Evolutionary conservation across 257 asterid species (phyloP), one percentile per base, ranked within the genome.

Genomic region (Striga asiatica): DNA sequence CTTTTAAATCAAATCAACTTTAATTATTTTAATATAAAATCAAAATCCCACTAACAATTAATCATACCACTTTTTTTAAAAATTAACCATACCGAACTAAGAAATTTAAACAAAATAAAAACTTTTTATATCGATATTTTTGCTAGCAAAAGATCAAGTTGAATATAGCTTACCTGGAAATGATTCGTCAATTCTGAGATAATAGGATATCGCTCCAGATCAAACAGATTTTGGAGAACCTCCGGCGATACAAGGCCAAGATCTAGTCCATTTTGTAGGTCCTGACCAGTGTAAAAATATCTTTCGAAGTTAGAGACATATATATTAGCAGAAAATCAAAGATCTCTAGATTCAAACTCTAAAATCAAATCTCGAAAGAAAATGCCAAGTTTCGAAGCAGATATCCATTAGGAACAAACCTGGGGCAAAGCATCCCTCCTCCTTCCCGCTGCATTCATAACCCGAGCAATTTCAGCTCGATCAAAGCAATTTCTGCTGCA

Each of bases 381-480:
- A 46, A 49, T 20, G 43, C 17, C n/a, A 27, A 12, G 5, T 14
- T n/a, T 39, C 2, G 51, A 16, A 68, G 56, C 57, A 47, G 50
- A 32, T 13, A 16, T 35, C 17, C n/a, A n/a, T 59, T 28, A 41
- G 48, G 53, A 60, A 76, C 75, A 65, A 62, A 87, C 98, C 98
- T 87, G 85, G 25, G 98, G 96, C 47, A 91, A 73, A 66, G 96
- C 96, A 51, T 91, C 98, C 72, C 95, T 85, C 64, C 50, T 80
- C 72, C 87, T 78, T 31, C 98, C 98, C 21, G 98, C 95, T 18
- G 95, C 98, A 80, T 84, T 87, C 98, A 91, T 87, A 42, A 91
- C 95, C 58, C 98, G 71, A 38, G 98, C 96, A 67, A 91, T 87
- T 66, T 91, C 98, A 70, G 94, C 98, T 65, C 98, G 95, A 62